Percentiles rank a stretch among this genome's conserved stretches.
Evolutionary conservation across 192 early-diverging fungal species (phyloP).

Genomic region (Pilobolus umbonatus): DNA sequence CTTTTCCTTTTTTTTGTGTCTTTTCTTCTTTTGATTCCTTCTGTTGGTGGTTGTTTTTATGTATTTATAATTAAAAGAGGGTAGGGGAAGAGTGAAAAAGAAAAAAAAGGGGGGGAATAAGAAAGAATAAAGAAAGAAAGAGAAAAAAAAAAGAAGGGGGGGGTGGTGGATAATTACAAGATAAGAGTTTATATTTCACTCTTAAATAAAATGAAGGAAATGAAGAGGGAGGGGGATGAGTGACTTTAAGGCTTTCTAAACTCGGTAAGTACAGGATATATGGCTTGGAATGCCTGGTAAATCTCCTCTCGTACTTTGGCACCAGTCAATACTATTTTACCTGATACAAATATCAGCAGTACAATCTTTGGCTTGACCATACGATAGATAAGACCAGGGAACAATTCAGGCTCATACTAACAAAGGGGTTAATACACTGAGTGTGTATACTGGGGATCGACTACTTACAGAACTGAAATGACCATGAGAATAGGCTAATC

Average conservation of each 20-base stretch:
- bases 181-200: too few relatives aligned
- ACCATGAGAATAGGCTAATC: constrained; percentile 90
- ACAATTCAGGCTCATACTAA: constrained; percentile 98
- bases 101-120: too few relatives aligned
- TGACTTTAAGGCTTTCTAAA: constrained; percentile 67
- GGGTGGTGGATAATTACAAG: too few relatives aligned
- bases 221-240: constrained; percentile 1
- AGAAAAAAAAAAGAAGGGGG: too few relatives aligned
- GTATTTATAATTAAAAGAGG: too few relatives aligned
- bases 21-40: constrained; percentile 8
- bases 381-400: constrained; percentile 98
- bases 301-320: constrained; percentile 98
- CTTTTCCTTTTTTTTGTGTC: background rate
- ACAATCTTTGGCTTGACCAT: constrained; percentile 99
- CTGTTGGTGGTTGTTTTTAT: background rate
- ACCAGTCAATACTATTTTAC: constrained; percentile 99
- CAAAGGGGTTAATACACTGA: background rate
- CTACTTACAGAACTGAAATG: constrained; percentile 80
- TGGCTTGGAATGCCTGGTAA: constrained; percentile 95
- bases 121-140: too few relatives aligned
- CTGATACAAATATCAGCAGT: constrained; percentile 96
- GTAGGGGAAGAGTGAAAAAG: too few relatives aligned
- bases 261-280: constrained; percentile 93
- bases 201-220: constrained; percentile 4
- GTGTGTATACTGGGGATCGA: background rate